Conservation (phyloP, 352 stramenopile genomes). For the Phytopythium delawarense region DNA sequence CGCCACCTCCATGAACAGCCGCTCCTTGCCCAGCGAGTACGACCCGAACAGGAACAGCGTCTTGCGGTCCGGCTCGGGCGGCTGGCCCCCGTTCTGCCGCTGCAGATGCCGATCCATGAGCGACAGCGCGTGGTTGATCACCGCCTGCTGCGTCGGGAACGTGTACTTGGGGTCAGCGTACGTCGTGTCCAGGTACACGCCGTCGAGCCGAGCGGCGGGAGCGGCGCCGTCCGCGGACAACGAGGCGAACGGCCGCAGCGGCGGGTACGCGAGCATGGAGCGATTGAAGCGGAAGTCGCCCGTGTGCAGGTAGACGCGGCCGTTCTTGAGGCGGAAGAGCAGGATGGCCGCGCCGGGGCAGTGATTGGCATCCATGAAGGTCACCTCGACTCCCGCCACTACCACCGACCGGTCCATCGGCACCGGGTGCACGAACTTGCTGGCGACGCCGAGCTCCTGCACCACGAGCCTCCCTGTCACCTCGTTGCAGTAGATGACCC, state of each 20-base stretch:
- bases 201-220: conserved; percentile 43
- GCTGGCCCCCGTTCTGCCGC: not conserved
- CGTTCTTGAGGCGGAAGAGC: conserved; percentile 85
- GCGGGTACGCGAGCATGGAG: conserved; percentile 62
- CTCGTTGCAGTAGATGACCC: conserved; percentile 95
- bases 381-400: conserved; percentile 89
- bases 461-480: conserved; percentile 90
- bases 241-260: conserved; percentile 44
- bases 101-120: conserved; percentile 51
- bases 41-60: conserved; percentile 94
- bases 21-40: conserved; percentile 97
- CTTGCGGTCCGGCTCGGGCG: conserved; percentile 33
- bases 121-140: conserved; percentile 52
- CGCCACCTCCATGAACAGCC: conserved; percentile 94
- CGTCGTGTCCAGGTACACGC: conserved; percentile 96
- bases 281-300: conserved; percentile 81
- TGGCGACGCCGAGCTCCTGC: conserved; percentile 89
- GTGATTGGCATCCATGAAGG: conserved; percentile 96
- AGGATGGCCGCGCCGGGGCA: conserved; percentile 95
- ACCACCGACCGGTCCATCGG: conserved; percentile 86
- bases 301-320: conserved; percentile 91
- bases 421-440: conserved; percentile 90
- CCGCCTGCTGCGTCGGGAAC: conserved; percentile 88
- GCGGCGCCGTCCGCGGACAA: conserved; percentile 15
- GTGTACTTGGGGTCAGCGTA: conserved; percentile 95